Evolutionary conservation across 2,329 filamentous ascomycete genomes (phyloP).

Genomic region (Fusarium coicis): DNA sequence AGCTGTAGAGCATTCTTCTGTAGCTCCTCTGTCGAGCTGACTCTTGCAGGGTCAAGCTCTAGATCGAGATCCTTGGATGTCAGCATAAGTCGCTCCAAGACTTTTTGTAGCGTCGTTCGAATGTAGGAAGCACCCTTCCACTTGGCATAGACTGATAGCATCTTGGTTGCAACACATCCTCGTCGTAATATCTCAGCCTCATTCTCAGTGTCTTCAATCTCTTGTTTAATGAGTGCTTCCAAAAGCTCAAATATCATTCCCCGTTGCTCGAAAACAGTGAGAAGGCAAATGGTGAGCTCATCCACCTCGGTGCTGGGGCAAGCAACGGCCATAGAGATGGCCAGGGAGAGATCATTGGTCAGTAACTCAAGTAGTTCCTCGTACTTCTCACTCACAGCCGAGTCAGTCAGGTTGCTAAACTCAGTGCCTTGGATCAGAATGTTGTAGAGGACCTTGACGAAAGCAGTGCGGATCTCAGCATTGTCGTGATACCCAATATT

Average conservation of each 20-base stretch:
- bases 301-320: constrained; percentile 76
- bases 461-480: constrained; percentile 74
- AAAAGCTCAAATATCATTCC: constrained; percentile 72
- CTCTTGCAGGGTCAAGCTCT: constrained; percentile 73
- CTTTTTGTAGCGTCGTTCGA: constrained; percentile 72
- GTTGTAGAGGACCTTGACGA: constrained; percentile 76
- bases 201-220: constrained; percentile 76
- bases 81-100: constrained; percentile 72
- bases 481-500: constrained; percentile 78
- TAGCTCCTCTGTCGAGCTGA: constrained; percentile 69
- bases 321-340: constrained; percentile 71
- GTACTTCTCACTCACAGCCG: constrained; percentile 75
- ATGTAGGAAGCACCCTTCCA: constrained; percentile 76
- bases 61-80: constrained; percentile 75
- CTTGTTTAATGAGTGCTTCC: constrained; percentile 74
- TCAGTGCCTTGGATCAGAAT: constrained; percentile 78
- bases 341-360: constrained; percentile 70
- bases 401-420: constrained; percentile 75
- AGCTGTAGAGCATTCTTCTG: constrained; percentile 74
- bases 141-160: constrained; percentile 76
- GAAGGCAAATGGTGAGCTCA: constrained; percentile 72
- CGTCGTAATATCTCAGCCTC: constrained; percentile 75
- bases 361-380: constrained; percentile 72
- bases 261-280: constrained; percentile 76
- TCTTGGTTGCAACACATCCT: constrained; percentile 77